Percentiles rank a stretch among this genome's conserved stretches.
Evolutionary conservation across 192 early-diverging fungal species (phyloP).

Genomic region (Coemansia sp.): DNA sequence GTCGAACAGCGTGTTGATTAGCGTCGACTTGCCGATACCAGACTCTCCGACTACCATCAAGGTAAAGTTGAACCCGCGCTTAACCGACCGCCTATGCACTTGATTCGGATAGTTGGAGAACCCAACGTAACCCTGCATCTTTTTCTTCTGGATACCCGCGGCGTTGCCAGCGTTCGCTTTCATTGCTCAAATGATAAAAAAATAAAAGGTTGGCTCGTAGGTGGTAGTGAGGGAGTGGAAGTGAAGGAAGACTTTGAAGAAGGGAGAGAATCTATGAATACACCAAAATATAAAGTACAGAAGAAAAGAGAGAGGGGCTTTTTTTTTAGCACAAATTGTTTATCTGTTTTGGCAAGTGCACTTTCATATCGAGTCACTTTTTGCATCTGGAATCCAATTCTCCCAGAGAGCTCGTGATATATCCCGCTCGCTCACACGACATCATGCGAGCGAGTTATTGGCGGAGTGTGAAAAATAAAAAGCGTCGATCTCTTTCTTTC

Average conservation of each 20-base stretch:
- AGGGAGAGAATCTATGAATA: background rate
- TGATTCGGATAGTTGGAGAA: conserved; percentile 96
- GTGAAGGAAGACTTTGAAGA: background rate
- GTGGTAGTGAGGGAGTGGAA: conserved; percentile 8
- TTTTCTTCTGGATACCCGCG: conserved; percentile 55
- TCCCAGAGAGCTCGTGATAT: background rate
- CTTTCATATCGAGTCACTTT: background rate
- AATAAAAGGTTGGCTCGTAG: conserved; percentile 1
- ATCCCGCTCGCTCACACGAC: background rate
- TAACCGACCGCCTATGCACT: conserved; percentile 90
- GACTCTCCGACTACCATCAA: conserved; percentile 97
- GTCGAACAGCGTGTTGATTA: conserved; percentile 98
- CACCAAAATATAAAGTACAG: background rate
- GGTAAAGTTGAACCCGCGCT: conserved; percentile 95
- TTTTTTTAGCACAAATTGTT: background rate
- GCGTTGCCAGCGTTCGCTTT: conserved; percentile 51
- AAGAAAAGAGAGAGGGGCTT: background rate
- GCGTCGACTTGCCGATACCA: conserved; percentile 95
- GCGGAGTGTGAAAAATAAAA: background rate
- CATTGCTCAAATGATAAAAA: conserved; percentile 19
- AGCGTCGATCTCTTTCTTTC: background rate
- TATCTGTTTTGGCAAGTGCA: background rate
- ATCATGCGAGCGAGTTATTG: background rate
- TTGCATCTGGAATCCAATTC: background rate
- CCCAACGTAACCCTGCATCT: conserved; percentile 86